Evolutionary conservation across 768 basidiomycete genomes (phyloP).

Genomic region (Collybia nuda): DNA sequence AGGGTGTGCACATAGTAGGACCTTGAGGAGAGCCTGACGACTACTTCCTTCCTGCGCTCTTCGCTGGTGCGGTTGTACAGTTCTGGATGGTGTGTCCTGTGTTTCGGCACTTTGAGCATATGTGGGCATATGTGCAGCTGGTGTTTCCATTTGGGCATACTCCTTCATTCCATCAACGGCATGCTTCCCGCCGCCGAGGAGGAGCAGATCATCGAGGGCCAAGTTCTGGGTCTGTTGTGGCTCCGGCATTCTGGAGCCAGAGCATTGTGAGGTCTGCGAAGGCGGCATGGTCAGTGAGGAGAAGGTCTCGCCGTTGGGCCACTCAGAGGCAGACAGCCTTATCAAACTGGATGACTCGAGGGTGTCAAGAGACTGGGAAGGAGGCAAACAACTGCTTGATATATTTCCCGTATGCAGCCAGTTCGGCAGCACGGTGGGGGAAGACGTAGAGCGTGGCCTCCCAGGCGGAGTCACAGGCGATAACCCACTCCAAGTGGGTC

Average conservation of each 20-base stretch:
- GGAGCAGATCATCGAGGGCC: neutral
- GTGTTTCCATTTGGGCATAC: slow-evolving; percentile 11
- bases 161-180: slow-evolving; percentile 13
- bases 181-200: slow-evolving; percentile 4
- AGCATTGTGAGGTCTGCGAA: slow-evolving; percentile 15
- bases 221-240: neutral
- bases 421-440: slow-evolving; percentile 18
- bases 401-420: slow-evolving; percentile 17
- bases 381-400: slow-evolving; percentile 17
- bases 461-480: slow-evolving; percentile 16
- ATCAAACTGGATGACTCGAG: slow-evolving; percentile 26
- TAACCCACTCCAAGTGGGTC: slow-evolving; percentile 18
- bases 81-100: neutral
- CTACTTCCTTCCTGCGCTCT: no score
- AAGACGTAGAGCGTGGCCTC: slow-evolving; percentile 19
- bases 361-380: neutral
- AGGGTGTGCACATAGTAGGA: neutral
- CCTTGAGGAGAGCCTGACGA: no score
- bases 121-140: slow-evolving; percentile 14
- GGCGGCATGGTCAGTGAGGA: slow-evolving; percentile 9
- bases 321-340: slow-evolving; percentile 8
- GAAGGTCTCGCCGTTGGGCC: slow-evolving; percentile 6
- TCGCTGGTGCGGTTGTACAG: neutral
- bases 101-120: slow-evolving; percentile 12
- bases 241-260: slow-evolving; percentile 11